Evolutionary conservation across 2,329 filamentous ascomycete species (phyloP), one percentile per base, ranked within the genome.

Genomic region (Penicillium sp.): DNA sequence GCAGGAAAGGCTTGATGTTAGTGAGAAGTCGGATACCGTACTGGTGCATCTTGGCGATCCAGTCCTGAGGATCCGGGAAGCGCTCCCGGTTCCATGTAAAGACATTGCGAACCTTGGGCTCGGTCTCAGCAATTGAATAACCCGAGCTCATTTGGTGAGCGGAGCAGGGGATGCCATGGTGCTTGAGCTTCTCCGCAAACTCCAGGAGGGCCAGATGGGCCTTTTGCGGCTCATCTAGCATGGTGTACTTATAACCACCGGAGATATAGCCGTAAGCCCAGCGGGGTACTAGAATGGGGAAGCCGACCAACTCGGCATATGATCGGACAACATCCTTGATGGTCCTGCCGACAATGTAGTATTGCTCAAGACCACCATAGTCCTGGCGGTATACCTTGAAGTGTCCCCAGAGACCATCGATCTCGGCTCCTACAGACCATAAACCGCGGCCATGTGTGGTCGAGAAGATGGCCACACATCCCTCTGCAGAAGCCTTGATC

Each of bases 301-400:
- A 86, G 0, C 87, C 87, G 0, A 86, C 85, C 0, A 91, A 72
- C 54, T 86, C 81, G 4, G 87, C 87, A 60, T 89, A 90, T 0
- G 80, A 79, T 1, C 74, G 77, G 0, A 90, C 84, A 1, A 90
- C 81, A 2, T 89, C 87, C 56, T 82, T 79, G 4, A 89, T 72
- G 0, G 85, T 89, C 61, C 79, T 79, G 13, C 87, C 87, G 1
- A 88, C 78, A 46, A 90, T 82, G 23, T 86, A 75, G 60, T 89
- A 90, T 71, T 89, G 82, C 65, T 90, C 87, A 0, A 90, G 75
- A 0, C 88, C 88, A 23, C 88, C 87, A 59, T 86, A 82, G 56
- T 88, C 85, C 69, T 90, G 87, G 8, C 87, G 81, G 63, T 88
- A 89, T 21, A 88, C 85, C 68, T 90, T 90, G 80, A 85, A 90